Evolutionary conservation across 805 yeast species (phyloP).

Genomic region (Barnettozyma siamensis): DNA sequence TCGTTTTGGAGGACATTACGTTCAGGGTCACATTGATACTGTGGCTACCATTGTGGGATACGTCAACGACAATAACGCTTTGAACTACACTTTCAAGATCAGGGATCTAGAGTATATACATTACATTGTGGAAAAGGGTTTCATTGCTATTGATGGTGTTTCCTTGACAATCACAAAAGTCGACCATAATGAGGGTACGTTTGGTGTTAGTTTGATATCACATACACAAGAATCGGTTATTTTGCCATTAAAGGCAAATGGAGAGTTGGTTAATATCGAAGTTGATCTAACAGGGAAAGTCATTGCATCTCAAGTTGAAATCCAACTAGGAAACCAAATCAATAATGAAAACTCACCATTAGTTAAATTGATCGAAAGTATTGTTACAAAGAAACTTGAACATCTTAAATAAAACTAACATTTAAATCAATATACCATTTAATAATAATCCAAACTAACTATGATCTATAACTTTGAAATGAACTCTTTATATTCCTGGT

Average conservation of each 20-base stretch:
- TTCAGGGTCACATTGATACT: conserved; percentile 96
- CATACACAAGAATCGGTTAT: conserved; percentile 83
- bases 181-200: conserved; percentile 48
- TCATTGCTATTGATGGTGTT: conserved; percentile 88
- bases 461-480: conserved; percentile 1
- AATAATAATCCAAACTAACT: not conserved
- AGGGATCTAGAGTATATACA: conserved; percentile 52
- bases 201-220: conserved; percentile 85
- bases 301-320: conserved; percentile 76
- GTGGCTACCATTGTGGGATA: conserved; percentile 57
- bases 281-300: conserved; percentile 93
- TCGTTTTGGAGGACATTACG: conserved; percentile 94
- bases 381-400: conserved; percentile 40
- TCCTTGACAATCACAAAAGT: conserved; percentile 84
- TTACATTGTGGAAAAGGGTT: conserved; percentile 93
- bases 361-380: conserved; percentile 40
- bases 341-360: conserved; percentile 43
- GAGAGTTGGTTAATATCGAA: conserved; percentile 77
- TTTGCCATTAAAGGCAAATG: conserved; percentile 57
- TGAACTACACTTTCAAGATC: conserved; percentile 67
- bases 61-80: conserved; percentile 66
- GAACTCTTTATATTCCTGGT: conserved; percentile 31
- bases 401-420: not conserved
- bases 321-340: conserved; percentile 50
- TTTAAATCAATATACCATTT: too few relatives aligned